Percentiles rank a stretch among this genome's conserved stretches.
phyloP scores from a whole-genome alignment of 129 eudicot genomes.

The Glebionis coronaria region DNA sequence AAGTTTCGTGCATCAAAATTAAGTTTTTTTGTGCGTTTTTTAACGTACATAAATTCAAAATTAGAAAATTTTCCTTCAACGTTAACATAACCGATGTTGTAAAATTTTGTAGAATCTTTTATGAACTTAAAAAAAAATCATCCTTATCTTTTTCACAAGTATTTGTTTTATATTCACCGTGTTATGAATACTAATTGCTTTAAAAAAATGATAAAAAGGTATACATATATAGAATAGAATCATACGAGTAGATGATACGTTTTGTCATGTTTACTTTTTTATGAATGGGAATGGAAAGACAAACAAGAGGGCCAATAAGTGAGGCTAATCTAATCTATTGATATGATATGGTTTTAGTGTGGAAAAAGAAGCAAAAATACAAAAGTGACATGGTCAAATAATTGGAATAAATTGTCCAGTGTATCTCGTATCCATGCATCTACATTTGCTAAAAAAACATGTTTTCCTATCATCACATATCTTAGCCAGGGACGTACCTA shows the following conservation, averaged over 20 bases:
- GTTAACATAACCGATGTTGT: too few species aligned
- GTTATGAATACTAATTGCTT: too few species aligned
- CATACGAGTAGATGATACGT: background rate
- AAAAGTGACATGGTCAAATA: conserved; percentile 16
- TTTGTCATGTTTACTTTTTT: background rate
- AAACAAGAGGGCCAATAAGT: conserved; percentile 21
- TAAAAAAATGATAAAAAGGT: background rate
- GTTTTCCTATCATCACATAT: background rate
- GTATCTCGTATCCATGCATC: too few species aligned
- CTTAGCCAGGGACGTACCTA: background rate
- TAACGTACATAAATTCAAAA: too few species aligned
- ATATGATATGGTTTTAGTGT: conserved; percentile 3
- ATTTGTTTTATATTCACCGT: too few species aligned
- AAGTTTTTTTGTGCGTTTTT: too few species aligned
- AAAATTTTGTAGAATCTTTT: too few species aligned
- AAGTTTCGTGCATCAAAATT: too few species aligned
- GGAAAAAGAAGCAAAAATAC: conserved; percentile 15
- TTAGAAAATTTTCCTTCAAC: too few species aligned
- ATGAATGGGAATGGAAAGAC: background rate
- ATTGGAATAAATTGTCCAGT: conserved; percentile 3
- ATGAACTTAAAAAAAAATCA: too few species aligned
- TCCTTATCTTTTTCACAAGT: too few species aligned
- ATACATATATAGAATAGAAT: background rate
- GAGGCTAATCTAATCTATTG: conserved; percentile 24
- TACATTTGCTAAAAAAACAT: too few species aligned